Evolutionary conservation across 192 early-diverging fungal species (phyloP), one percentile per base, ranked within the genome.

Genomic region (Globomyces pollinis-pini): DNA sequence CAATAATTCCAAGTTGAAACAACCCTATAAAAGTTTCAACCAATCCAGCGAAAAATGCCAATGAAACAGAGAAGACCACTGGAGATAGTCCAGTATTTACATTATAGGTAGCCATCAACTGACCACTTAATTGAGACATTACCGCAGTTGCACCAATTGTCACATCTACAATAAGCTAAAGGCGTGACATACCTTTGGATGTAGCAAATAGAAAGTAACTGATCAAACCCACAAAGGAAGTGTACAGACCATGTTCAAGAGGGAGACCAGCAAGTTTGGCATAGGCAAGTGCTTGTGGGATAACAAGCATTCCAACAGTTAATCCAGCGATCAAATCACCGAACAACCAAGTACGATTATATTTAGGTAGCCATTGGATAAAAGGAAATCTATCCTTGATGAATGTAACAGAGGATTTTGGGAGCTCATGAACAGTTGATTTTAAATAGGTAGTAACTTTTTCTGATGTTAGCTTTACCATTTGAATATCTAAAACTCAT

Each of bases 101-200:
- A 7, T 56, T 34, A 38, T 68, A 43, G 39, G 72, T 50, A 1
- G 63, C 62, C 33, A 83, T 58, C n/a, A 89, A 73, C 59, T 92
- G 81, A 29, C 87, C 86, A 60, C 84, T 71, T 26, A 91, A 63
- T 29, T 84, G 78, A 23, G 89, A 89, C 60, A 90, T 77, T 33
- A 94, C 89, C 18, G 90, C 84, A 0, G 84, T 85, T 0, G 85
- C 68, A 1, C 89, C 88, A 42, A 88, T 86, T 5, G 85, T 88
- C 30, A 87, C 73, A 49, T 76, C 69, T n/a, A n/a, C n/a, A n/a
- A n/a, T n/a, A n/a, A n/a, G n/a, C n/a, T n/a, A n/a, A n/a, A n/a
- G n/a, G n/a, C n/a, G n/a, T n/a, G n/a, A n/a, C n/a, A n/a, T n/a
- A n/a, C n/a, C n/a, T 63, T 88, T 86, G 26, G 81, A 79, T 0